Evolutionary conservation across 208 protist species (phyloP), one percentile per base, ranked within the genome.

Genomic region (Phytomonas francai): DNA sequence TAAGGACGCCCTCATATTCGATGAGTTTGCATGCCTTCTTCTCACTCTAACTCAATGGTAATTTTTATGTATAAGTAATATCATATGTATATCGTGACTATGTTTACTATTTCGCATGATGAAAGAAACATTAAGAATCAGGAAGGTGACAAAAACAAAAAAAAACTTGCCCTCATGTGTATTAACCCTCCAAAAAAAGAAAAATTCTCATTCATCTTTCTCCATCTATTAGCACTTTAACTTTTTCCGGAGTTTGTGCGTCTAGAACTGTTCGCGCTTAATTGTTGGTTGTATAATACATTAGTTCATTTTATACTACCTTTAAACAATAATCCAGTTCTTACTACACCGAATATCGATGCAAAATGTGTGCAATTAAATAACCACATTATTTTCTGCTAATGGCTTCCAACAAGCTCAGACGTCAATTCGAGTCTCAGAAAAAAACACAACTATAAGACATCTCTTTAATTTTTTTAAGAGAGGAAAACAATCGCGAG

Each of bases 21-120:
- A 97, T 31, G 92, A 97, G 73, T 97, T 97, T 68, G 78, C 79
- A 60, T 97, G 92, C 79, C 87, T 97, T 62, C 81, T 92, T 71
- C 80, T 97, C 4, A 82, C 74, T 67, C 81, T 95, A 61, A 88
- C 88, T 25, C 89, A 94, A 77, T 92, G 89, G 76, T 96, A 84
- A 82, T 34, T 25, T 39, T 63, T 58, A 63, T 63, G 32, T 63
- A 63, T 22, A 63, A 56, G 60, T 12, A 71, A 65, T 42, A 71
- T 27, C n/a, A 57, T 51, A 73, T 45, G 28, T 67, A 67, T 25
- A n/a, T 58, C 54, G 4, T 63, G 2, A 12, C 25, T 63, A 63
- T 63, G 36, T 58, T 63, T 58, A 59, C 29, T 59, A 22, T 63
- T 58, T 63, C 2, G 54, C 0, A 25, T 22, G 22, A 25, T 25